These are phyloP conservation scores for Przewalskia tangutica DNA, from an alignment of 257 asterid genomes.

Conservation along the genomic window DNA sequence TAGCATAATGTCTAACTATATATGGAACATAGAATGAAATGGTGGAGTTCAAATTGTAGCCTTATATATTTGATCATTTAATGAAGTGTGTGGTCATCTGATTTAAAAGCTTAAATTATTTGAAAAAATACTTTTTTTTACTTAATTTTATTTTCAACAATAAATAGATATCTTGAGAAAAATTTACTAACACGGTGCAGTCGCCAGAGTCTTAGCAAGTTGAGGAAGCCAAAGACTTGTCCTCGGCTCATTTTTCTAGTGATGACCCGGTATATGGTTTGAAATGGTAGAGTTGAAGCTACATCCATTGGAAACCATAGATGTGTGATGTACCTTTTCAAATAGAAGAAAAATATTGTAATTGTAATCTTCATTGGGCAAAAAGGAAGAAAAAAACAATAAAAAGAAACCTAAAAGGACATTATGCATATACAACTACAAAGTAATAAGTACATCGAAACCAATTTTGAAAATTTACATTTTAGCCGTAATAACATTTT, in stretches of 20 bases:
- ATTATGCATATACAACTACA: too few relatives aligned
- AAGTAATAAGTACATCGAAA: too few relatives aligned
- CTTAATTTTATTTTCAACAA: too few relatives aligned
- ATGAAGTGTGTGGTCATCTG: too few relatives aligned
- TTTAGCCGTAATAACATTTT: too few relatives aligned
- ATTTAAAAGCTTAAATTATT: too few relatives aligned
- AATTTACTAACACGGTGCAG: constrained; percentile 81
- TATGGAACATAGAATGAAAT: neutral
- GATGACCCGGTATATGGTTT: constrained; percentile 36
- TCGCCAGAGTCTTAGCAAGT: constrained; percentile 89
- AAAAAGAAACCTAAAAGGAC: too few relatives aligned
- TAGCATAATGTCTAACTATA: neutral
- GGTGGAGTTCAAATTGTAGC: too few relatives aligned
- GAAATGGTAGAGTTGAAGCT: constrained; percentile 90
- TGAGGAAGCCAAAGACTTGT: constrained; percentile 68
- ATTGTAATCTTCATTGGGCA: neutral
- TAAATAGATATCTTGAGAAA: constrained; percentile 55
- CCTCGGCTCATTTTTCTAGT: constrained; percentile 35
- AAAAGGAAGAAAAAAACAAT: too few relatives aligned
- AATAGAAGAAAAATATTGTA: neutral
- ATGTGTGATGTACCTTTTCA: constrained; percentile 44
- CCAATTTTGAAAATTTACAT: too few relatives aligned
- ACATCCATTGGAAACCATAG: constrained; percentile 82
- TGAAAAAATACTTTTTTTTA: too few relatives aligned
- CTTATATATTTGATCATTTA: too few relatives aligned